These are phyloP conservation scores for Colletotrichum caudatum DNA, from an alignment of 2,329 filamentous ascomycete species.

Conservation along the genomic window DNA sequence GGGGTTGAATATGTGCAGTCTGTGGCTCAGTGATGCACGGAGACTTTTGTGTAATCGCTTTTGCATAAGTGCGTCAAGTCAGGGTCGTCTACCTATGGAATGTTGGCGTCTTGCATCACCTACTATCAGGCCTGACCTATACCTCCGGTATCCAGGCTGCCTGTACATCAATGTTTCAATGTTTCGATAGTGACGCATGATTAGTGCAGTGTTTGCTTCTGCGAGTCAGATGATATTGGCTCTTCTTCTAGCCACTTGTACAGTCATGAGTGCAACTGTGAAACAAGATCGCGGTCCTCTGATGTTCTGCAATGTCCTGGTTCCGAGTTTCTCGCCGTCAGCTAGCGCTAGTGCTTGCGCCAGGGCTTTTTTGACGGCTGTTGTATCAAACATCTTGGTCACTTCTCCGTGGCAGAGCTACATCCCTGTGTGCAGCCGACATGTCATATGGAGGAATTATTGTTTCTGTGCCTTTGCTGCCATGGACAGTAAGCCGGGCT, in stretches of 20 bases:
- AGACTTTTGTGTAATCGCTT: background rate
- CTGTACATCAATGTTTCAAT: background rate
- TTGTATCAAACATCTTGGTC: background rate
- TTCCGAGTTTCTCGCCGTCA: background rate
- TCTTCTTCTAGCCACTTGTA: background rate
- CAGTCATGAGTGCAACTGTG: background rate
- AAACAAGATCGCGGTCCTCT: background rate
- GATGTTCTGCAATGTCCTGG: background rate
- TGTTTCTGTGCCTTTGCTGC: conserved; percentile 11
- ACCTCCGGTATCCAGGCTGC: background rate
- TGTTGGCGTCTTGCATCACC: background rate
- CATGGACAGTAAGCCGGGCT: conserved; percentile 33
- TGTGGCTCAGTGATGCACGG: background rate
- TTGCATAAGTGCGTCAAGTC: background rate
- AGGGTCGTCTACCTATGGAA: background rate
- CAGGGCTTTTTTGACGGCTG: background rate
- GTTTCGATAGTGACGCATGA: background rate
- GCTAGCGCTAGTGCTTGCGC: background rate
- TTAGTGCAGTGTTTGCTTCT: background rate
- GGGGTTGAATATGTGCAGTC: background rate
- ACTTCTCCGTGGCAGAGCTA: background rate
- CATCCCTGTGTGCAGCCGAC: background rate
- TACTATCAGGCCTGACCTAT: background rate
- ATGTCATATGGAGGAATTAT: conserved; percentile 27
- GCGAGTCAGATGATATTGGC: background rate